Evolutionary conservation across 2,329 filamentous ascomycete species (phyloP).

Genomic region (Drechslera avenae): DNA sequence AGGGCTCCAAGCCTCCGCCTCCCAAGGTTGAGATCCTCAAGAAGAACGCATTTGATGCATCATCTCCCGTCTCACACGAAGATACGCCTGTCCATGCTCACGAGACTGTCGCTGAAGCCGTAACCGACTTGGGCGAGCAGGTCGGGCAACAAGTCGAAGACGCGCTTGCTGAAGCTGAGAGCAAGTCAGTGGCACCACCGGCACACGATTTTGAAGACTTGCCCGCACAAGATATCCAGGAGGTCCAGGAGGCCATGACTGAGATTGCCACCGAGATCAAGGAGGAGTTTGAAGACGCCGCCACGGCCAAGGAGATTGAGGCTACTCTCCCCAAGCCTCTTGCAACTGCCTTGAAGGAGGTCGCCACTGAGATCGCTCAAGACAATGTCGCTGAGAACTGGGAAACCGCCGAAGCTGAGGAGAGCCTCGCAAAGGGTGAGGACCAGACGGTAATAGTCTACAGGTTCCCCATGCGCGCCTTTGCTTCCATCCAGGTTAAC

Average conservation of each 20-base stretch:
- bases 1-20: slow-evolving; percentile 25
- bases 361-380: slow-evolving; percentile 61
- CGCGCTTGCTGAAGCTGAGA: slow-evolving; percentile 60
- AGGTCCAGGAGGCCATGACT: slow-evolving; percentile 61
- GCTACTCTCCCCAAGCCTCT: slow-evolving; percentile 57
- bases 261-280: slow-evolving; percentile 52
- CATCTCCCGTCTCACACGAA: slow-evolving; percentile 34
- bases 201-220: slow-evolving; percentile 49
- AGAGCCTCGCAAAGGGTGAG: slow-evolving; percentile 70
- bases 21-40: slow-evolving; percentile 55
- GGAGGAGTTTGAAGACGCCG: slow-evolving; percentile 58
- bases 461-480: slow-evolving; percentile 96
- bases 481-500: slow-evolving; percentile 82
- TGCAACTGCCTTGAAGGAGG: slow-evolving; percentile 63
- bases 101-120: slow-evolving; percentile 73
- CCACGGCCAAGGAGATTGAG: slow-evolving; percentile 61
- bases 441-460: slow-evolving; percentile 76
- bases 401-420: slow-evolving; percentile 82
- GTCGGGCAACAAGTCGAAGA: slow-evolving; percentile 67
- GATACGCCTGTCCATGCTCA: slow-evolving; percentile 35
- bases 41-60: slow-evolving; percentile 48
- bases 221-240: slow-evolving; percentile 55
- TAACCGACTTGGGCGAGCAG: slow-evolving; percentile 67
- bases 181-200: slow-evolving; percentile 48
- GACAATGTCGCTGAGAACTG: slow-evolving; percentile 77